phyloP scores from a whole-genome alignment of 164 flowering plant genomes.

The Liquidambar formosana region DNA sequence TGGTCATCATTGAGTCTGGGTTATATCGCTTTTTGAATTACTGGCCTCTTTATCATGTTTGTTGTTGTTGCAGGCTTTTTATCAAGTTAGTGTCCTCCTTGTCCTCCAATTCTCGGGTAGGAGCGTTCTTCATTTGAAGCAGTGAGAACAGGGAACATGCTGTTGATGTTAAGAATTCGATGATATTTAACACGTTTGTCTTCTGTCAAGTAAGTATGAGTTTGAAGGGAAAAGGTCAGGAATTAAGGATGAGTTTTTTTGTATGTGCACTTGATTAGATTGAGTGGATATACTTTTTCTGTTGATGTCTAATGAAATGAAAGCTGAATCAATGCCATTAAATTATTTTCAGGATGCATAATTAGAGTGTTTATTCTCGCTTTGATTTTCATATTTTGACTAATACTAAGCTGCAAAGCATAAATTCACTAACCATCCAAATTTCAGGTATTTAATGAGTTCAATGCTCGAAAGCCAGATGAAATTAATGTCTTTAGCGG shows the following conservation, averaged over 20 bases:
- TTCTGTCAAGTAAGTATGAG: constrained; percentile 56
- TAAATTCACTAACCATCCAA: background rate
- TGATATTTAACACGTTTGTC: constrained; percentile 69
- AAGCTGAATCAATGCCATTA: background rate
- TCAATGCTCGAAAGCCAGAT: constrained; percentile 69
- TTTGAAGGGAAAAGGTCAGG: background rate
- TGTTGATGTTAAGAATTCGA: constrained; percentile 49
- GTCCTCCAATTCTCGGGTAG: constrained; percentile 49
- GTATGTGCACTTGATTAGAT: background rate
- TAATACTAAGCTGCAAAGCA: background rate
- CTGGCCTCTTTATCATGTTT: background rate
- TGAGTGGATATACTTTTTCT: background rate
- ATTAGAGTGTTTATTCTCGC: background rate
- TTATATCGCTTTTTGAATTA: background rate
- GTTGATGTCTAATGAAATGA: background rate
- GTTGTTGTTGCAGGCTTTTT: constrained; percentile 44
- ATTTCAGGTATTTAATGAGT: constrained; percentile 66
- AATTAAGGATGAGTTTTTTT: background rate
- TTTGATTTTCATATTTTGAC: background rate
- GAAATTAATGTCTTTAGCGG: constrained; percentile 59
- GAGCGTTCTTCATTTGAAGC: constrained; percentile 37
- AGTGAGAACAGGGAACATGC: constrained; percentile 31
- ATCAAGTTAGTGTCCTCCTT: constrained; percentile 63
- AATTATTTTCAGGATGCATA: background rate
- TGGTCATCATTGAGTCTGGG: background rate